phyloP scores from a whole-genome alignment of 2,329 filamentous ascomycete genomes.

The Lecanicillium sp. region DNA sequence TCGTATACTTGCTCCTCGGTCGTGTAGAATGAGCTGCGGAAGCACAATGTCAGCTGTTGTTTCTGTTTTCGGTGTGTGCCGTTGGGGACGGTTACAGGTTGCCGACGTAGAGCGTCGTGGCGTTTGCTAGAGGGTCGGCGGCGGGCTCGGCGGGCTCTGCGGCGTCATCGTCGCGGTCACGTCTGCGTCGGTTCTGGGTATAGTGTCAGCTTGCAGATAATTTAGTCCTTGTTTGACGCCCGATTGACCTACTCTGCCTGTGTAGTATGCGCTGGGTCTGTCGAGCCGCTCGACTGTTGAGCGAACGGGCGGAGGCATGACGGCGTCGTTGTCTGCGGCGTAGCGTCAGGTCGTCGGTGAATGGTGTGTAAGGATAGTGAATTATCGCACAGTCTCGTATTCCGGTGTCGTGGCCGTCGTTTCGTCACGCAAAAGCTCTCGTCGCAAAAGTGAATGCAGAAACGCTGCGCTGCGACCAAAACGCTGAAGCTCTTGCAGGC shows the following conservation, averaged over 20 bases:
- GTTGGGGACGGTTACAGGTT: constrained; percentile 60
- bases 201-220: constrained; percentile 6
- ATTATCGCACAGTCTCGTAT: too few relatives aligned
- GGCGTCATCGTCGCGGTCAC: constrained; percentile 53
- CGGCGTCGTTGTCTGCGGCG: not conserved
- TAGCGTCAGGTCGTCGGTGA: too few relatives aligned
- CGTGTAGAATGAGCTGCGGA: constrained; percentile 81
- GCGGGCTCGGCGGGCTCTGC: constrained; percentile 41
- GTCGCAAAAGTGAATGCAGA: constrained; percentile 7
- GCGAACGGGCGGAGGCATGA: constrained; percentile 7
- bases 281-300: constrained; percentile 84
- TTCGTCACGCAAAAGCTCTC: not conserved
- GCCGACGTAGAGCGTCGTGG: constrained; percentile 94
- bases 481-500: constrained; percentile 9
- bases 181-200: constrained; percentile 65
- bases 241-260: constrained; percentile 61
- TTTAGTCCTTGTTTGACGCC: constrained; percentile 14
- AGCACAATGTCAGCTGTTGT: constrained; percentile 15
- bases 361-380: too few relatives aligned
- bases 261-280: constrained; percentile 90
- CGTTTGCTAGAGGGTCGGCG: constrained; percentile 70
- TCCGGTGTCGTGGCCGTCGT: not conserved
- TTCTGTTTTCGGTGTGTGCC: not conserved
- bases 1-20: constrained; percentile 99
- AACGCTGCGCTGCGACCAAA: not conserved